Base-by-base conservation (phyloP, 176 grass and related monocot species). In the Oryza meyeriana region DNA sequence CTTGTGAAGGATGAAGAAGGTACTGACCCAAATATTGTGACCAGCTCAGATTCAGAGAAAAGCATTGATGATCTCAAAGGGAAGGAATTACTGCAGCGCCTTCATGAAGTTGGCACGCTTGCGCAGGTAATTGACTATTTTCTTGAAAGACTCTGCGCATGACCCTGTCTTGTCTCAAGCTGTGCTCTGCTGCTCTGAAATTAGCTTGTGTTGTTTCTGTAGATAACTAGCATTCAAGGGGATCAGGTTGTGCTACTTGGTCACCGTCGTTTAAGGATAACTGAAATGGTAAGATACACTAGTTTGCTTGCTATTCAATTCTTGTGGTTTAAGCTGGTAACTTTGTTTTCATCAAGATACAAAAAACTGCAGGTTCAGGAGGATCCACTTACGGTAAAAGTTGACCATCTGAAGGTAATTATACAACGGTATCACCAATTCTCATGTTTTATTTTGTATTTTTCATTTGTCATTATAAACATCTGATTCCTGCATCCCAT, bases 161-260 rank as follows among this genome's bases (percentile, higher is more conserved):
- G 42, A 33, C 20, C 48, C 38, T 17, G 42, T 87, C 58, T 35
- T 71, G 31, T n/a, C 28, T 50, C 58, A 16, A 66, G 40, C 66
- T 58, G 4, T 89, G 25, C 24, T 35, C 22, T 64, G 7, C 81
- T 89, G 20, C 36, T 44, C 14, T 40, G 4, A 85, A 86, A 71
- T 55, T 27, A 58, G 33, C 61, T 63, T 64, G 73, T 41, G 55
- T 91, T 78, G 65, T 86, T 84, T 81, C 59, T 89, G 63, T 89
- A 98, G 95, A 93, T 98, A 84, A 93, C 92, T 76, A 98, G 86
- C 75, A 93, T 98, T 84, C 84, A 91, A 82, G 92, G 92, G 41
- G 95, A 98, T 87, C 95, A 98, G 72, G 90, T 95, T 66, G 92
- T 98, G 63, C 79, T 98, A 66, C 57, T 98, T 90, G 95, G 95